These are phyloP conservation scores for Cercospora sp. DNA, from an alignment of 2,329 filamentous ascomycete genomes.

Conservation along the genomic window DNA sequence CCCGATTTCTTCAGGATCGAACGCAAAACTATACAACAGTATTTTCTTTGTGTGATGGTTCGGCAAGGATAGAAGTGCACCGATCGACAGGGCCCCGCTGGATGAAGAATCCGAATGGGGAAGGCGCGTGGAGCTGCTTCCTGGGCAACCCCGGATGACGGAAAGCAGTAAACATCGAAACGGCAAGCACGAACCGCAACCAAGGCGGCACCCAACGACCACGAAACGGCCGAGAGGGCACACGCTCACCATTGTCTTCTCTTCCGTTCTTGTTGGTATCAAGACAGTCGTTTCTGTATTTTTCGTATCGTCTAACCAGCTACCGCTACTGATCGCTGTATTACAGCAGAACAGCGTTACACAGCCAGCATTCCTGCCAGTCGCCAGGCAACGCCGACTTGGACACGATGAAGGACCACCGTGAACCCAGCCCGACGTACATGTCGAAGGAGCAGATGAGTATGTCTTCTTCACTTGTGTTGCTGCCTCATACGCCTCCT, in stretches of 20 bases:
- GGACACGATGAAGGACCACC: slow-evolving; percentile 10
- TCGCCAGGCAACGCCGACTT: not conserved
- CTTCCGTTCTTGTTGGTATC: not conserved
- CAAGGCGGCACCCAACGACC: not conserved
- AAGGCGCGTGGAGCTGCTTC: slow-evolving; percentile 2
- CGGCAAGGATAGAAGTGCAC: not conserved
- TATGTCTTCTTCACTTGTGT: slow-evolving; percentile 21
- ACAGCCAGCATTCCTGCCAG: slow-evolving; percentile 4
- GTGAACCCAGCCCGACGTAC: slow-evolving; percentile 29
- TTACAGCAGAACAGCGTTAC: not conserved
- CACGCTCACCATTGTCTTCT: not conserved
- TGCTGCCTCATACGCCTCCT: slow-evolving; percentile 29
- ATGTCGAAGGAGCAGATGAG: slow-evolving; percentile 37
- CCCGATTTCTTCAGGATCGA: not conserved
- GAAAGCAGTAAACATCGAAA: slow-evolving; percentile 1
- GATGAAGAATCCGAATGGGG: not conserved
- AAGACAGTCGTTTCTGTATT: not conserved
- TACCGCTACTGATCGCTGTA: not conserved
- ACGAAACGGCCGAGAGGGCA: not conserved
- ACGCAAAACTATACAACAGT: not conserved
- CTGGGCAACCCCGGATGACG: not conserved
- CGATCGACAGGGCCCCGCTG: not conserved
- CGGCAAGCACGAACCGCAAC: not conserved
- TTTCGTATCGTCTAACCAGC: not conserved
- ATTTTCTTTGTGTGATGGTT: not conserved